These are phyloP conservation scores for Aspergillus brunneoviolaceus DNA, from an alignment of 2,329 filamentous ascomycete genomes.

Conservation along the genomic window DNA sequence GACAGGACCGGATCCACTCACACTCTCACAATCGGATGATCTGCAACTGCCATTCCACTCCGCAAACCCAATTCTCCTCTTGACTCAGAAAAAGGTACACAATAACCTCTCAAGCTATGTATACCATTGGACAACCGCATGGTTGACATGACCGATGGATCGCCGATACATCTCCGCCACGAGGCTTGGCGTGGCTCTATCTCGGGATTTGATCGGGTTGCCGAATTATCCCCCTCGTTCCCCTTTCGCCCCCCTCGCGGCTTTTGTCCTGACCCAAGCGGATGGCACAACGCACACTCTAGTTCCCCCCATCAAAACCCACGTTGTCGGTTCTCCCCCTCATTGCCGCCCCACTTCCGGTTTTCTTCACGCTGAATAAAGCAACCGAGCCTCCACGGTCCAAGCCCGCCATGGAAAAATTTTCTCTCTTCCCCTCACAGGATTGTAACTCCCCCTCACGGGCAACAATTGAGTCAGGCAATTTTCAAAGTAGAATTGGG, in stretches of 20 bases:
- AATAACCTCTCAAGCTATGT: no score
- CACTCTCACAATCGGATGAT: no score
- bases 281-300: neutral
- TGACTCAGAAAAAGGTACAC: no score
- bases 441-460: neutral
- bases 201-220: neutral
- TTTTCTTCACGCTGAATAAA: neutral
- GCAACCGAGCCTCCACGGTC: neutral
- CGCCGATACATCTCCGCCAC: neutral
- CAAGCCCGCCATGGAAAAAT: neutral
- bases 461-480: neutral
- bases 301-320: neutral
- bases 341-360: neutral
- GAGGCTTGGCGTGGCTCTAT: neutral
- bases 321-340: neutral
- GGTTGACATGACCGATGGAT: neutral
- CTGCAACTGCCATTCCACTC: no score
- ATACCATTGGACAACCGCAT: no score
- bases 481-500: neutral
- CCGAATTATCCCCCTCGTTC: neutral
- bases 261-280: neutral
- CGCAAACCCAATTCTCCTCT: no score
- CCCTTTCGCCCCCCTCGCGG: neutral
- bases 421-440: neutral
- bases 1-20: no score